Conservation (phyloP, 768 basidiomycete genomes). For the Leccinum obscurum region DNA sequence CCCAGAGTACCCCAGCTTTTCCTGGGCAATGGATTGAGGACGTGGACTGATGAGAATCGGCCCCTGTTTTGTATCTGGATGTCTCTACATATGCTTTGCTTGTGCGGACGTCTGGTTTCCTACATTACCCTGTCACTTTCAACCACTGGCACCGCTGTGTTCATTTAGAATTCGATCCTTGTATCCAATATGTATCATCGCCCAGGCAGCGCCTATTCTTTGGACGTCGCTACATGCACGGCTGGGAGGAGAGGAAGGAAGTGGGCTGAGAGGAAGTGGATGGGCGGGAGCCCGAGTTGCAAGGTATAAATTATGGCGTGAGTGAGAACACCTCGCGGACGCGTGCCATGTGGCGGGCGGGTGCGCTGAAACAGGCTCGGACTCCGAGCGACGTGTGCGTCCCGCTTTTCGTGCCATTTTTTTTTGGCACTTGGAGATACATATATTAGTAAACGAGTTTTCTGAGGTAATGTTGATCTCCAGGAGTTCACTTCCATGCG, state of each 20-base stretch:
- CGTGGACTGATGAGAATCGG: slow-evolving; percentile 26
- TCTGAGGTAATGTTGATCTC: too few relatives aligned
- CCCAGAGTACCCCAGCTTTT: slow-evolving; percentile 24
- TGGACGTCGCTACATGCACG: neutral
- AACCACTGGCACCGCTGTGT: slow-evolving; percentile 13
- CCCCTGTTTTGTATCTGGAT: neutral
- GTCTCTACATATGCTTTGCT: slow-evolving; percentile 2
- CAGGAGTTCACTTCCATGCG: too few relatives aligned
- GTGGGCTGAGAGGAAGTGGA: too few relatives aligned
- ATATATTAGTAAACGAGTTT: too few relatives aligned
- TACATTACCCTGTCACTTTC: slow-evolving; percentile 12
- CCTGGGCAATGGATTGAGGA: slow-evolving; percentile 38
- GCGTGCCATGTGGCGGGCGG: too few relatives aligned
- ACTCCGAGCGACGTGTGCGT: too few relatives aligned
- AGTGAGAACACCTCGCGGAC: too few relatives aligned
- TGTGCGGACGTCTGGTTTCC: slow-evolving; percentile 3
- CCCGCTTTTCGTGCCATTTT: too few relatives aligned
- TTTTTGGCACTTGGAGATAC: too few relatives aligned
- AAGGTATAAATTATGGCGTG: too few relatives aligned
- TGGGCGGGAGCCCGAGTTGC: too few relatives aligned
- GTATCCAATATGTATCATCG: slow-evolving; percentile 9
- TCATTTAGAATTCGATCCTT: slow-evolving; percentile 24
- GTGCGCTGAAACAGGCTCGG: too few relatives aligned
- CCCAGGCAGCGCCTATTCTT: neutral
- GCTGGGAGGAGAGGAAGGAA: neutral